Base-by-base conservation (phyloP, 345 rosid species). In the Corchorus olitorius region DNA sequence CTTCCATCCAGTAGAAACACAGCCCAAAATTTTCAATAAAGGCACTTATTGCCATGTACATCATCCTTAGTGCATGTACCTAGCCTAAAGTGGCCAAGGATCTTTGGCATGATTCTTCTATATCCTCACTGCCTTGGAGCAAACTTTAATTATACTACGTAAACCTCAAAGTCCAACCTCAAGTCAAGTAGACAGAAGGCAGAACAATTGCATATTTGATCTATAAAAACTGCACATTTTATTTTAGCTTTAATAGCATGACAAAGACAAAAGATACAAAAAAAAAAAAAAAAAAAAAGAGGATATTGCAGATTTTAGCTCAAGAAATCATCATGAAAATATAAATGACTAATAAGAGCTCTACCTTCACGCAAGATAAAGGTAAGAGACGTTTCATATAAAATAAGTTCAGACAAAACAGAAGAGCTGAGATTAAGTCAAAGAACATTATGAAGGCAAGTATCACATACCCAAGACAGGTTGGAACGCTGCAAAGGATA, bases 401-500 rank as follows among this genome's bases (percentile, higher is more conserved):
- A 49, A 65, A 64, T 5, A 22, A 3, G 33, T 69, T 50, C 48
- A 56, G 65, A 33, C 64, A 4, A 6, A 13, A 60, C 12, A 27
- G 1, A 3, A 33, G 27, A 1, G 35, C 64, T 12, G 1, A 59
- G 37, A 10, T 11, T 35, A 9, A 37, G 49, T 64, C 27, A 39
- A 6, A 64, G 14, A 59, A 33, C 12, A 9, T 17, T 48, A 63
- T 2, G 11, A 49, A 33, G 34, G 56, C 39, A 74, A 60, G 66
- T 1, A 60, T 37, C 16, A 48, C 45, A 81, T 84, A 86, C 96
- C 92, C 64, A 92, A 82, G 52, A 91, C 81, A 0, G 92, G 92
- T 83, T 91, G 96, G 52, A 89, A 77, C 11, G 94, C 91, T 16
- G 90, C 85, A 35, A 93, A 93, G 15, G 96, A 89, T 56, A 93